Conservation (phyloP, 2,329 filamentous ascomycete species). For the Pseudocercospora eumusae region DNA sequence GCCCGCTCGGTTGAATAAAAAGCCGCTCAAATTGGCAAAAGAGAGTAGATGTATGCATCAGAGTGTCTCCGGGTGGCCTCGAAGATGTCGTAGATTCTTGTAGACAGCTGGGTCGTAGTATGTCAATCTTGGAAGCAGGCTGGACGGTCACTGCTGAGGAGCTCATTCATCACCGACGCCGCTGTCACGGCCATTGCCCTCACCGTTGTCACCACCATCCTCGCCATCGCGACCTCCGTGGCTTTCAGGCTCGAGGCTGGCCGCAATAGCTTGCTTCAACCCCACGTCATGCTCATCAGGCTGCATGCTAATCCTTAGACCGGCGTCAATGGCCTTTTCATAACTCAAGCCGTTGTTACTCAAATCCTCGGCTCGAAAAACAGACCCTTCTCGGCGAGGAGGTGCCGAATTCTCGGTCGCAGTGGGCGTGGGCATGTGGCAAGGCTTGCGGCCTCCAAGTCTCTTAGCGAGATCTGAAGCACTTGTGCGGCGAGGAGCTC, state of each 20-base stretch:
- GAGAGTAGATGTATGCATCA: neutral
- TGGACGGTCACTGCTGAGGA: too few species aligned
- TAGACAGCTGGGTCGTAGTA: neutral
- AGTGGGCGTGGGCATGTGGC: too few species aligned
- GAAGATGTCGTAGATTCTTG: neutral
- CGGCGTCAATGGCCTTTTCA: neutral
- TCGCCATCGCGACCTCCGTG: neutral
- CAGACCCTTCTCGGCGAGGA: neutral
- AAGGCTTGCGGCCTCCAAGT: too few species aligned
- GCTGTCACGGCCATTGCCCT: too few species aligned
- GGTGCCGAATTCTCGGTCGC: too few species aligned
- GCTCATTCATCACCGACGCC: neutral
- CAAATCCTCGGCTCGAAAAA: neutral
- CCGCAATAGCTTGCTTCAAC: neutral
- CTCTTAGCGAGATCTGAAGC: too few species aligned
- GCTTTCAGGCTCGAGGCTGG: neutral
- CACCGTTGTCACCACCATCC: neutral
- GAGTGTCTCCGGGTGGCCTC: neutral
- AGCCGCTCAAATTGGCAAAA: neutral
- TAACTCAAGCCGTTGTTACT: neutral
- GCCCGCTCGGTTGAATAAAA: neutral
- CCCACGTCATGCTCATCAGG: neutral
- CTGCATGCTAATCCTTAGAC: neutral
- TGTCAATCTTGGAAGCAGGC: too few species aligned
- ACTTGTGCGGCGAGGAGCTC: neutral